Evolutionary conservation across 805 yeast species (phyloP).

Genomic region (Candida multigemmis): DNA sequence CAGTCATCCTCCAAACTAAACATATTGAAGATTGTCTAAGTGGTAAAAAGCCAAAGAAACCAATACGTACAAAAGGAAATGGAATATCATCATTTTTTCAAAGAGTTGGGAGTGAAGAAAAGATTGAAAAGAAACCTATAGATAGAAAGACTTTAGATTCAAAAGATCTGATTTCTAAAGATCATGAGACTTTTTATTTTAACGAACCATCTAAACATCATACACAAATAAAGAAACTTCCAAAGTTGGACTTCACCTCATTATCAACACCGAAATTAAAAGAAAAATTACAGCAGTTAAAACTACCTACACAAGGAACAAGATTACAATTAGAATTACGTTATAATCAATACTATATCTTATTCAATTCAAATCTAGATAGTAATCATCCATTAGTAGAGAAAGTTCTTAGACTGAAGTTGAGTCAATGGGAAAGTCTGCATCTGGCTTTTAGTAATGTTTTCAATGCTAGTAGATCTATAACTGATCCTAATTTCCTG

Average conservation of each 20-base stretch:
- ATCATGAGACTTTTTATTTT: conserved; percentile 20
- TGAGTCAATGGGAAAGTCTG: conserved; percentile 60
- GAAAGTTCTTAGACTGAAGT: conserved; percentile 41
- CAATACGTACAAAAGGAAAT: no score
- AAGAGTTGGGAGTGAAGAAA: conserved; percentile 4
- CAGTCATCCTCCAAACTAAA: conserved; percentile 42
- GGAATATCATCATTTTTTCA: conserved; percentile 25
- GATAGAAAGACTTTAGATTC: neutral
- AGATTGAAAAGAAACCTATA: conserved; percentile 1
- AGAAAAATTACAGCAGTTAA: conserved; percentile 44
- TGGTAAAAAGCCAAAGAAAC: conserved; percentile 10
- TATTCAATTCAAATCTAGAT: conserved; percentile 79
- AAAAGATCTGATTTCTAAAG: no score
- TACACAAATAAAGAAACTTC: conserved; percentile 32
- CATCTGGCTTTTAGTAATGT: conserved; percentile 25
- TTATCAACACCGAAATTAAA: conserved; percentile 52
- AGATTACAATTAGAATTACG: conserved; percentile 57
- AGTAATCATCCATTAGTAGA: conserved; percentile 55
- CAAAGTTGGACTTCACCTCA: conserved; percentile 58
- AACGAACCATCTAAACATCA: conserved; percentile 17
- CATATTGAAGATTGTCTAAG: conserved; percentile 58
- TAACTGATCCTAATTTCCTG: conserved; percentile 40
- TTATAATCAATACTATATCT: conserved; percentile 65
- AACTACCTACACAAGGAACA: conserved; percentile 55
- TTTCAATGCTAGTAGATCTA: conserved; percentile 15